Conservation (phyloP, 306 rosid genomes). For the Rosa chinensis region DNA sequence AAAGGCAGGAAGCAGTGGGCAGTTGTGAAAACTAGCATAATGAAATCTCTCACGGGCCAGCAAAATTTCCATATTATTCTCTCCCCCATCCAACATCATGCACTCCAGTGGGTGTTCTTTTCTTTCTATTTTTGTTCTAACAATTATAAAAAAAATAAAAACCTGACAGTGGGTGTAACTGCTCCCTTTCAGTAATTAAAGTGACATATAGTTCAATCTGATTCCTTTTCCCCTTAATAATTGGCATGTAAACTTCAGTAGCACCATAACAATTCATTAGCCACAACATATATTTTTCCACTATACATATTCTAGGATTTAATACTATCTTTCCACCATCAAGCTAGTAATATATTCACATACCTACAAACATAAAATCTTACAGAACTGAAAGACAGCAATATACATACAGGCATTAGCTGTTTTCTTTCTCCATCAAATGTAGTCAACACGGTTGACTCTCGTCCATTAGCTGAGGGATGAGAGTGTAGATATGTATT, state of each 20-base stretch:
- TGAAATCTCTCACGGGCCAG: neutral
- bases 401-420: conserved; percentile 54
- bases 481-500: conserved; percentile 42
- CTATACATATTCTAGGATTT: neutral
- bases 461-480: conserved; percentile 37
- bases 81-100: neutral
- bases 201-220: neutral
- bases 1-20: conserved; percentile 17
- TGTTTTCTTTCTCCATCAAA: conserved; percentile 58
- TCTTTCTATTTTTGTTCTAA: too few species aligned
- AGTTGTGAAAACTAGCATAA: neutral
- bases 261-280: too few species aligned
- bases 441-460: conserved; percentile 51
- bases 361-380: neutral
- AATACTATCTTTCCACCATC: neutral
- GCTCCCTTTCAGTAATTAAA: neutral
- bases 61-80: neutral
- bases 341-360: conserved; percentile 5
- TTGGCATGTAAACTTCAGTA: neutral
- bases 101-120: neutral
- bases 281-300: neutral
- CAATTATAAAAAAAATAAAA: too few species aligned
- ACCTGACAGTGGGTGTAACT: neutral
- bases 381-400: conserved; percentile 12
- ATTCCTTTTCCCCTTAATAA: neutral